phyloP scores from a whole-genome alignment of 371 early-diverging fungal genomes.

The Mortierella sp. region DNA sequence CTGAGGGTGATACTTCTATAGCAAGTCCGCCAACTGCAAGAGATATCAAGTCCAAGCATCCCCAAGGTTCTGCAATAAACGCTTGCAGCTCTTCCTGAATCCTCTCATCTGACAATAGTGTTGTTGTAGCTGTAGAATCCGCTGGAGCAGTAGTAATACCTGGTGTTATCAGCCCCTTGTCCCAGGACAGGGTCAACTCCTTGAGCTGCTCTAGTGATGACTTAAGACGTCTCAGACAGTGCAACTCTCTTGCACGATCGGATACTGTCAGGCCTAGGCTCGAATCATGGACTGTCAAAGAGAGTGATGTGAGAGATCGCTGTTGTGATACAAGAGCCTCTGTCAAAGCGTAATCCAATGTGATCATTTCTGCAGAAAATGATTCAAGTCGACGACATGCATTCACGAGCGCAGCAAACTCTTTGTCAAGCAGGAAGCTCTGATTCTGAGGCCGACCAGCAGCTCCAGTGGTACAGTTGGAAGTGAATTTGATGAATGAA shows the following conservation, averaged over 20 bases:
- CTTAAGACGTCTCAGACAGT: conserved; percentile 30
- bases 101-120: neutral
- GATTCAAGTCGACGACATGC: conserved; percentile 24
- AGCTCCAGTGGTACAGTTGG: conserved; percentile 6
- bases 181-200: conserved; percentile 26
- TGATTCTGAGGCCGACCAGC: conserved; percentile 1
- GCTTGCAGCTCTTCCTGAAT: conserved; percentile 22
- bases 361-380: conserved; percentile 31
- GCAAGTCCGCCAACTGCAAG: conserved; percentile 11
- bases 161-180: conserved; percentile 3
- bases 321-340: conserved; percentile 27
- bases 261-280: conserved; percentile 3
- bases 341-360: conserved; percentile 25
- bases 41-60: conserved; percentile 5
- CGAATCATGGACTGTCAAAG: conserved; percentile 15
- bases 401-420: conserved; percentile 22
- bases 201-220: conserved; percentile 14
- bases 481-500: conserved; percentile 24
- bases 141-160: neutral
- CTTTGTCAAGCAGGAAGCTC: conserved; percentile 21
- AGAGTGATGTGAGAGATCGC: conserved; percentile 7
- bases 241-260: conserved; percentile 21
- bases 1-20: neutral
- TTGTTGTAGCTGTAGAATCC: neutral
- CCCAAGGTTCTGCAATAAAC: conserved; percentile 35